phyloP scores from a whole-genome alignment of 306 rosid species.

The Potentilla sterilis region DNA sequence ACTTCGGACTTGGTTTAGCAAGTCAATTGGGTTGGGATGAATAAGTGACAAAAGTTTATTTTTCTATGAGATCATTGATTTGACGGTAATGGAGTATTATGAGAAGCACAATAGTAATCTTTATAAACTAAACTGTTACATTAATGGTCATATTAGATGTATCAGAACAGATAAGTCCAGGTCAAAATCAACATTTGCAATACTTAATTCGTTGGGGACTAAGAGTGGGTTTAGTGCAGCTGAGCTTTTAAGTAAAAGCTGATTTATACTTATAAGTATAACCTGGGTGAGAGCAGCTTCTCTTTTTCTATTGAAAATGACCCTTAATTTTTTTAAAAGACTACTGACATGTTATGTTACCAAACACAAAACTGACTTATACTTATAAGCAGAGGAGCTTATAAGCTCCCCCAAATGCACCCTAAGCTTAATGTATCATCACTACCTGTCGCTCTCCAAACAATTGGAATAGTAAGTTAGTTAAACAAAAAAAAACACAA shows the following conservation, averaged over 20 bases:
- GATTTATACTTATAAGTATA: too few species aligned
- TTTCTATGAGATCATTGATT: not conserved
- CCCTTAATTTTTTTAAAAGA: too few species aligned
- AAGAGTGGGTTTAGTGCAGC: too few species aligned
- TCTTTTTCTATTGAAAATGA: too few species aligned
- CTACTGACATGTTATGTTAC: too few species aligned
- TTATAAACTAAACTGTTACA: not conserved
- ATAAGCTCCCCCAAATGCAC: too few species aligned
- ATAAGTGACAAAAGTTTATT: not conserved
- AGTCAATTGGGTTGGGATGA: too few species aligned
- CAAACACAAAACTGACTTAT: too few species aligned
- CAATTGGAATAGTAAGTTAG: not conserved
- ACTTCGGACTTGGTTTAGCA: too few species aligned
- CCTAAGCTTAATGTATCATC: not conserved
- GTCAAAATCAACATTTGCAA: not conserved
- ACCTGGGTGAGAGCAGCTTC: too few species aligned
- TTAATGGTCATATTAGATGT: not conserved
- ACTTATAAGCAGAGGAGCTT: too few species aligned
- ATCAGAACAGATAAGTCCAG: not conserved
- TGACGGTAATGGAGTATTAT: not conserved
- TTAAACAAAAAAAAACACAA: not conserved
- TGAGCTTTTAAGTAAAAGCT: too few species aligned
- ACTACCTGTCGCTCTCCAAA: not conserved
- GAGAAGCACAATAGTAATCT: not conserved
- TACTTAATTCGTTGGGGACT: not conserved